Evolutionary conservation across 176 grass and related monocot genomes (phyloP), one percentile per base, ranked within the genome.

Genomic region (Phoenix dactylifera): DNA sequence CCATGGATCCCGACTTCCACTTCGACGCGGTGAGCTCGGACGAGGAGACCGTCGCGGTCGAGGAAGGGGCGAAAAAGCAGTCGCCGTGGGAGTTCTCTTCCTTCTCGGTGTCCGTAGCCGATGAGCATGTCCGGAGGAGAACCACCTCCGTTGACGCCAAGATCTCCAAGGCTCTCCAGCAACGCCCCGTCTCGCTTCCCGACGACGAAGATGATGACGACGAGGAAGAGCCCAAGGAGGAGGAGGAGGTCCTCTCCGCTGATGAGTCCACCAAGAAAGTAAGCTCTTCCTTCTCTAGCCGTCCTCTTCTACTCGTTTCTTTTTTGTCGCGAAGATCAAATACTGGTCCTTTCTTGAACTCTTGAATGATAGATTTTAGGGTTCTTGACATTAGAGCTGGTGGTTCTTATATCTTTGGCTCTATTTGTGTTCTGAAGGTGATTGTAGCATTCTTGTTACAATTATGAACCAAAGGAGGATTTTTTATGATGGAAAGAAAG

Each of bases 1-100:
- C 32, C 23, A 96, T 96, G 92, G 92, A 90, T 73, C 78, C 87
- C 3, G 68, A 62, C 28, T 91, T 97, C 72, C 70, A 52, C 29
- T 97, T 88, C 66, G 80, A 97, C 51, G 74, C 62, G 9, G 81
- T 78, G 59, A 68, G 78, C 52, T 97, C 93, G 7, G 78, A 68
- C 53, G 68, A 74, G 59, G 77, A 77, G 5, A 58, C 67, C 53
- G 62, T 17, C 1, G 53, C 50, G 26, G 18, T 19, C 0, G 59
- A 54, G 49, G 63, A 60, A 12, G 49, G 50, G 75, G 48, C 26
- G 16, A 28, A 30, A 6, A 30, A 73, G 53, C 87, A 91, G 78
- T 97, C 87, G 9, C 81, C 84, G 7, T 91, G 87, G 93, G 87
- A 97, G 62, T 97, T 91, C 70, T 66, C 81, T 14, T 72, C 80